phyloP scores from a whole-genome alignment of 176 grass and related monocot species.

The Bonia amplexicaulis region DNA sequence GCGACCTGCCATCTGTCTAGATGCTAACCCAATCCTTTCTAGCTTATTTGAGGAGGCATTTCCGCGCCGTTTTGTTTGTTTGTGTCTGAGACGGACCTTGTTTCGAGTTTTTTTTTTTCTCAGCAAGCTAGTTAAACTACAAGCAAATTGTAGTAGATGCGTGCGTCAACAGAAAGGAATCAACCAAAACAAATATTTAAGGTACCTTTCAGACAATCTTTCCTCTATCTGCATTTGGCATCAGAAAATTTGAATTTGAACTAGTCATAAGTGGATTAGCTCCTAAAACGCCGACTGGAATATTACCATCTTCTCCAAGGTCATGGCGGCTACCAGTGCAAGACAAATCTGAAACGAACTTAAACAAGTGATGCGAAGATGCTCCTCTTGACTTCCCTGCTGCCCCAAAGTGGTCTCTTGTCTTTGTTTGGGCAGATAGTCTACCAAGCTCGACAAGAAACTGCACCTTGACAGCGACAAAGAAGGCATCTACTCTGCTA shows the following conservation, averaged over 20 bases:
- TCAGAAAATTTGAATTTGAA: conserved; percentile 20
- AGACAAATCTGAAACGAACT: conserved; percentile 31
- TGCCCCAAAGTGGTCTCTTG: conserved; percentile 39
- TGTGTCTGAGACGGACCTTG: neutral
- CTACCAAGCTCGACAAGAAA: conserved; percentile 28
- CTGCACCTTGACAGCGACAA: conserved; percentile 36
- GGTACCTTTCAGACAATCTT: conserved; percentile 35
- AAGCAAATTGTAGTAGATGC: neutral
- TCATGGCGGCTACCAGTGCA: conserved; percentile 4
- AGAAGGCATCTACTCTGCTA: conserved; percentile 27
- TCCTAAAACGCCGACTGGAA: conserved; percentile 10
- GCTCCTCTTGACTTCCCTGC: conserved; percentile 30
- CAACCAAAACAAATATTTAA: neutral
- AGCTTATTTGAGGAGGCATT: neutral
- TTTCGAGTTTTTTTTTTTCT: neutral
- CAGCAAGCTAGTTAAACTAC: neutral
- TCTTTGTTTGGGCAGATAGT: neutral
- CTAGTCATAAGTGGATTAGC: neutral
- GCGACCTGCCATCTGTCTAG: neutral
- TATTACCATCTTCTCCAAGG: conserved; percentile 4
- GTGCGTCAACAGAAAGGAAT: neutral
- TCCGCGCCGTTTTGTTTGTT: neutral
- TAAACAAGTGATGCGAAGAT: conserved; percentile 24
- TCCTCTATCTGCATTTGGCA: conserved; percentile 20
- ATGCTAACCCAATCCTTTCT: neutral